A percentile compares a stretch with the other conserved stretches of the same genome.
Conservation (phyloP, 495 filamentous ascomycete species). For the Hamigera avellanea region DNA sequence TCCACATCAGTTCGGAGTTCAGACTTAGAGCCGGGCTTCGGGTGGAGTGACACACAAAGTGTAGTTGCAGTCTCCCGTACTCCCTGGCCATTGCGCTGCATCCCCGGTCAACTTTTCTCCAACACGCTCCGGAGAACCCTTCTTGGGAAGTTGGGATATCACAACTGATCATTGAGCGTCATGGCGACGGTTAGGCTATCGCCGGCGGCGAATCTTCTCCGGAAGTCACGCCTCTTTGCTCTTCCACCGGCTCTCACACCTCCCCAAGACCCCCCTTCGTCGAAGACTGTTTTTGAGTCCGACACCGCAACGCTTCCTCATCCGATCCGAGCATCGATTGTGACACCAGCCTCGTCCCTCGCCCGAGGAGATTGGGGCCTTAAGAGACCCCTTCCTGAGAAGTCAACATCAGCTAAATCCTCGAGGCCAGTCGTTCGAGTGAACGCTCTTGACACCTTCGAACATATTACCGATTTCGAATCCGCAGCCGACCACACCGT, state of each 20-base stretch:
- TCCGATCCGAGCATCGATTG: slow-evolving; percentile 78
- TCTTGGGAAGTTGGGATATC: too few species aligned
- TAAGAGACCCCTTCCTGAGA: slow-evolving; percentile 71
- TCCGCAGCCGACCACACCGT: slow-evolving; percentile 73
- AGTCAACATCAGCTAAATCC: slow-evolving; percentile 55
- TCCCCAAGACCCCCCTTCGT: slow-evolving; percentile 28
- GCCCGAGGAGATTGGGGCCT: slow-evolving; percentile 84
- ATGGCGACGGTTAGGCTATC: slow-evolving; percentile 42
- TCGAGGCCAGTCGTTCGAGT: slow-evolving; percentile 61
- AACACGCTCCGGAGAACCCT: slow-evolving; percentile 8
- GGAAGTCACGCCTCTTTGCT: slow-evolving; percentile 54
- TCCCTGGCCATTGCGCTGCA: slow-evolving; percentile 4
- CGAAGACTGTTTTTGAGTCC: slow-evolving; percentile 36
- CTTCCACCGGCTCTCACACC: slow-evolving; percentile 44
- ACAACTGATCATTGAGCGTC: slow-evolving; percentile 2
- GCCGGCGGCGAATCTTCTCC: slow-evolving; percentile 52
- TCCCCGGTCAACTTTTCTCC: slow-evolving; percentile 24
- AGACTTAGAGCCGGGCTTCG: too few species aligned
- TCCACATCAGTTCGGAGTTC: too few species aligned
- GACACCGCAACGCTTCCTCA: slow-evolving; percentile 60
- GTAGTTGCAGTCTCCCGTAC: too few species aligned
- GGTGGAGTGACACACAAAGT: too few species aligned
- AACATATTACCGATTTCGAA: slow-evolving; percentile 85
- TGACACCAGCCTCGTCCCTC: slow-evolving; percentile 66
- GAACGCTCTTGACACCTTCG: slow-evolving; percentile 65